Base-by-base conservation (phyloP, 345 rosid genomes). In the Balakata baccata region DNA sequence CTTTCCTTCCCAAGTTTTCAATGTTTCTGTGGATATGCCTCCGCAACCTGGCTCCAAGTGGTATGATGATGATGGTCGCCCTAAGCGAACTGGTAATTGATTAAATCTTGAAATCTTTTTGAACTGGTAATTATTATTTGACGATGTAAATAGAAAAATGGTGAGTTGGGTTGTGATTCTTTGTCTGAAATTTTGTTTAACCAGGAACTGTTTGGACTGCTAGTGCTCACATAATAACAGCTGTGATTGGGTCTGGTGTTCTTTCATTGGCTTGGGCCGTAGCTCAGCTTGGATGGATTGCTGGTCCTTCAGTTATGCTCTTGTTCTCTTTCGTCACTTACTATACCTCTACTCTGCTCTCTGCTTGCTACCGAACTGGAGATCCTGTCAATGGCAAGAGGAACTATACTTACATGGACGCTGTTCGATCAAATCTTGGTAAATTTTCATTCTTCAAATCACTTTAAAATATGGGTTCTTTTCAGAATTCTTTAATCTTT, bases 161-260 rank as follows among this genome's bases (percentile, higher is more conserved):
- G 0, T 54, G 64, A 16, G 43, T 17, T 62, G 22, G 22, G 11
- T 62, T 62, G 22, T 16, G 47, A 62, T 62, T 62, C 1, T 17
- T 16, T 54, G 23, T 6, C 18, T 13, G 1, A 5, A 16, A 4
- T 16, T 51, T 56, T 72, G 13, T 49, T 52, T 6, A 11, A 66
- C 0, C 85, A 90, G 93, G 92, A 34, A 87, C 87, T 62, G 77
- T 80, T 18, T 88, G 92, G 92, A 88, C 92, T 10, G 91, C 91
- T 49, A 88, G 96, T 79, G 80, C 96, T 60, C 96, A 92, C 83
- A 79, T 90, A 54, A 90, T 89, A 74, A 92, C 98, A 0, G 98
- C 96, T 0, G 93, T 90, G 59, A 90, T 90, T 16, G 96, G 96
- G 20, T 90, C 96, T 11, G 96, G 96, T n/a, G 96, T 90, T 58